Evolutionary conservation across 257 asterid genomes (phyloP), one percentile per base, ranked within the genome.

Genomic region (Ophiorrhiza pumila): DNA sequence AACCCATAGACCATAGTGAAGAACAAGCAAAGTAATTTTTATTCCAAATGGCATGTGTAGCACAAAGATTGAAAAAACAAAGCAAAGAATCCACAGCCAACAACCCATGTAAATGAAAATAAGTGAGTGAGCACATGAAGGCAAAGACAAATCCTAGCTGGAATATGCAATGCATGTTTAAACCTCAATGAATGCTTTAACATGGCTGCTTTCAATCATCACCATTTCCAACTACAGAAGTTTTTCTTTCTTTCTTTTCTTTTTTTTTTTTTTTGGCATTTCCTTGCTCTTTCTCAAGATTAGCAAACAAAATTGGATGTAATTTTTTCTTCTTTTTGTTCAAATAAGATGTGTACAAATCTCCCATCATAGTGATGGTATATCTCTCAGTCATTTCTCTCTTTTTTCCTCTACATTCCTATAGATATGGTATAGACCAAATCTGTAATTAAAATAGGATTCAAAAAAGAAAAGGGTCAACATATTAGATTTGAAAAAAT

Each of bases 231-330:
- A 8, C 11, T 23, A 7, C 47, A 35, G 20, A 9, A n/a, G n/a
- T n/a, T n/a, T n/a, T n/a, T n/a, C n/a, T n/a, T n/a, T n/a, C n/a
- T n/a, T n/a, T n/a, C n/a, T n/a, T n/a, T n/a, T n/a, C n/a, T n/a
- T n/a, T 18, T 18, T 52, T 1, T 52, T 7, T 22, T n/a, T 53
- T 46, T 46, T 46, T 12, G 52, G 58, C 7, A 0, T 56, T 56
- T 11, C 5, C 0, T 42, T 29, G 29, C 32, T 57, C 50, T 37
- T 25, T 56, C 32, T 17, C 57, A 12, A 41, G 11, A 59, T 69
- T 53, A 74, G 41, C 32, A 63, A 74, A 70, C 66, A 79, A 79
- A 74, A 69, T 45, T 74, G 69, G 55, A 70, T 74, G n/a, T n/a
- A n/a, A n/a, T 58, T 52, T n/a, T 23, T 35, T 18, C 50, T 29